These are phyloP conservation scores for Globisporangium recalcitrans DNA, from an alignment of 352 stramenopile species.

Conservation along the genomic window DNA sequence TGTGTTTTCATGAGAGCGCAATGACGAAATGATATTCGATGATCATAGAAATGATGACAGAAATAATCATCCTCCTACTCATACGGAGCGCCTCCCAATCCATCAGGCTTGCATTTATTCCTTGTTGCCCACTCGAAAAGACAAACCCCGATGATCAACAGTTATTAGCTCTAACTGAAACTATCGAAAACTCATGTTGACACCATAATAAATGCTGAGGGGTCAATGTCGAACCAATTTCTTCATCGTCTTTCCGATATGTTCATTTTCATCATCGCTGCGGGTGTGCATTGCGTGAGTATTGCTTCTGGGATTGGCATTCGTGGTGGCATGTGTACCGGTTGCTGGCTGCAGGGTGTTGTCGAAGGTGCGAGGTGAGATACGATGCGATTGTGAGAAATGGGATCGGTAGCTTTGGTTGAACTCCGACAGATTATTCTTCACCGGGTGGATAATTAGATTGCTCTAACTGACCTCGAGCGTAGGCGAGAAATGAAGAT, in stretches of 20 bases:
- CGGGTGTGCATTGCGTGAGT: no score
- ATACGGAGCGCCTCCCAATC: conserved; percentile 41
- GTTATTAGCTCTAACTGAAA: conserved; percentile 90
- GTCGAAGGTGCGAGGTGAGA: no score
- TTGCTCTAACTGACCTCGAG: no score
- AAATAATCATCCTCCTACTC: conserved; percentile 71
- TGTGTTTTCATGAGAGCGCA: conserved; percentile 24
- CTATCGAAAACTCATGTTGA: conserved; percentile 59
- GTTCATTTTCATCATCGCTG: no score
- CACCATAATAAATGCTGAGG: conserved; percentile 42
- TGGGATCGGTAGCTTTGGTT: background rate
- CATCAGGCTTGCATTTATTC: conserved; percentile 8
- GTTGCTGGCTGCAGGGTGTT: no score
- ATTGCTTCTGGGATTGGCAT: no score
- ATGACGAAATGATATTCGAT: conserved; percentile 37
- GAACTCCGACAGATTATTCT: no score
- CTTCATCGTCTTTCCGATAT: no score
- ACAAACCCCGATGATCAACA: conserved; percentile 63
- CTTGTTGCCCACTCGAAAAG: background rate
- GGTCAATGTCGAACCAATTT: conserved; percentile 1
- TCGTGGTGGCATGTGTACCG: background rate
- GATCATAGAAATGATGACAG: conserved; percentile 23
- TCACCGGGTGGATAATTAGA: no score
- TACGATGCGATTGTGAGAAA: background rate
- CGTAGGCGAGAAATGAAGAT: no score